Conservation (phyloP, 1,139 yeast genomes). For the Yamadazyma aaseri region DNA sequence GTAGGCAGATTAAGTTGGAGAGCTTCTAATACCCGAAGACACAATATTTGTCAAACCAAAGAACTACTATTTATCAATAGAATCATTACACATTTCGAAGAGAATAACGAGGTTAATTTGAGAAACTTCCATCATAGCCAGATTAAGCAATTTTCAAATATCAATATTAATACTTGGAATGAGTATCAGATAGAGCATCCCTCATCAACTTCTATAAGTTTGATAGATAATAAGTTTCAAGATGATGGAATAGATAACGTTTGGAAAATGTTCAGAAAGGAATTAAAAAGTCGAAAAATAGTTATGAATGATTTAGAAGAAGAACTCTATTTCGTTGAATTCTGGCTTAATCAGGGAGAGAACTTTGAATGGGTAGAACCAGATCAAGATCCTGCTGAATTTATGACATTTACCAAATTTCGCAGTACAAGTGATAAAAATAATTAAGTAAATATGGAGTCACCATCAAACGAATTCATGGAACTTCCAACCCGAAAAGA, state of each 20-base stretch:
- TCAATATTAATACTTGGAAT: conserved; percentile 20
- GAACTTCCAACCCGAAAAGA: conserved; percentile 18
- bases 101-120: conserved; percentile 38
- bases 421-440: no score
- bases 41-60: conserved; percentile 25
- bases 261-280: conserved; percentile 23
- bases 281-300: conserved; percentile 30
- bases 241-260: conserved; percentile 15
- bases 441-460: not conserved
- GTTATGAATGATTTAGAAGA: conserved; percentile 33
- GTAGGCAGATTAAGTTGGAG: conserved; percentile 38
- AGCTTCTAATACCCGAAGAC: conserved; percentile 22
- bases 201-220: conserved; percentile 1
- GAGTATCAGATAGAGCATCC: conserved; percentile 33
- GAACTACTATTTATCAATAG: conserved; percentile 31
- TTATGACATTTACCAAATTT: conserved; percentile 16
- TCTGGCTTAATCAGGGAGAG: conserved; percentile 37
- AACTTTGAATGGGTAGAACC: conserved; percentile 47
- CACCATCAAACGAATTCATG: conserved; percentile 1
- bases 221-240: not conserved
- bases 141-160: conserved; percentile 22
- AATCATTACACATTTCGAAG: conserved; percentile 39
- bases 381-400: conserved; percentile 48
- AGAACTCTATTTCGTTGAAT: conserved; percentile 38
- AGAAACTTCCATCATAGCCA: conserved; percentile 38